Base-by-base conservation (phyloP, 306 rosid species). In the Fragaria ananassa region DNA sequence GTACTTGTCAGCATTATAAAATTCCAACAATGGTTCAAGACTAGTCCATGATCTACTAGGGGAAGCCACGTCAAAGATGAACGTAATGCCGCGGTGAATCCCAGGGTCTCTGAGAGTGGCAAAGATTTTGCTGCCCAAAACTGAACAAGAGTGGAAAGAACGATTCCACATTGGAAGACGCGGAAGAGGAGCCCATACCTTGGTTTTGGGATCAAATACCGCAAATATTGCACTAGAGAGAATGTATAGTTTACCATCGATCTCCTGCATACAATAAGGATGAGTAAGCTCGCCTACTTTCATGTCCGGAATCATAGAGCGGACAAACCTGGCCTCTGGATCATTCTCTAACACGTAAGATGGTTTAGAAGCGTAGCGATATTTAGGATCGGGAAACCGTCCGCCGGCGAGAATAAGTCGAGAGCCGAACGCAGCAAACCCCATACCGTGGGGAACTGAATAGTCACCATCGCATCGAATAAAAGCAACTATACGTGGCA, bases 281-380 rank as follows among this genome's bases (percentile, higher is more conserved):
- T 1, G 6, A 12, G 0, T 0, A 2, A 0, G 3, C 8, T 7
- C 0, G 1, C 0, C 10, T 1, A 0, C 3, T 18, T 53, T 8
- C 10, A 53, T 5, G 8, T 19, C 58, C 10, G 58, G 10, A 53
- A 53, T 19, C n/a, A 49, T 13, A 49, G 54, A 15, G 54, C 54
- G 5, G 15, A 49, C 2, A 7, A 49, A 49, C n/a, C 19, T 49
- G 58, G 58, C 2, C 8, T 50, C n/a, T 50, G 56, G 21, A 17
- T 50, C 6, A 47, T 0, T 51, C 10, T 53, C 58, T 10, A 53
- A 19, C 7, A 53, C 10, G 10, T 53, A 19, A 23, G 53, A 13
- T 13, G 53, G 19, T 47, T 47, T 47, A 14, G 18, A 18, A 4
- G 14, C 49, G 49, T 10, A 8, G 44, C 44, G 10, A 10, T 0